phyloP scores from a whole-genome alignment of 2,329 filamentous ascomycete species.

The Penicillium expansum region DNA sequence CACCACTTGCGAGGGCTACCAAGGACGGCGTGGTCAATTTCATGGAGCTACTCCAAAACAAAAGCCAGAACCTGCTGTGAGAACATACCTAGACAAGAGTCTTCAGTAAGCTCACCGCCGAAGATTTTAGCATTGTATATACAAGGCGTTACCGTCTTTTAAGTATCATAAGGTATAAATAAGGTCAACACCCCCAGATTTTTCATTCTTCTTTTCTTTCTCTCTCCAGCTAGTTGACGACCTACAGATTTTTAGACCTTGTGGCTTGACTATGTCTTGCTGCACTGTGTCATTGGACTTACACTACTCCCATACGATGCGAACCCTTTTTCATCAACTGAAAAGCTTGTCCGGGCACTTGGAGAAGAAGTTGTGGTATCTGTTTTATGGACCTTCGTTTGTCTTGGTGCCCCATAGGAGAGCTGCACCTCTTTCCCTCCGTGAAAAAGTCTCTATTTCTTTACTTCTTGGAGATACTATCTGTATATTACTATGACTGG shows the following conservation, averaged over 20 bases:
- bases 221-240: background rate
- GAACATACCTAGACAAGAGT: background rate
- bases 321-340: background rate
- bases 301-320: background rate
- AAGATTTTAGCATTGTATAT: background rate
- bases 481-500: too few species aligned
- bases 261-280: background rate
- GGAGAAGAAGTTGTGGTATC: background rate
- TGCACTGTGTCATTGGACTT: background rate
- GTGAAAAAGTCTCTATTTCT: background rate
- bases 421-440: background rate
- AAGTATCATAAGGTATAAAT: too few species aligned
- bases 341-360: background rate
- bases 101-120: background rate
- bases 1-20: too few species aligned
- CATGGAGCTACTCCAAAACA: background rate
- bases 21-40: background rate
- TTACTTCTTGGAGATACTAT: too few species aligned
- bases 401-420: background rate
- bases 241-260: background rate
- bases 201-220: background rate
- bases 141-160: background rate
- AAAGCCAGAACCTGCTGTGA: background rate
- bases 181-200: background rate
- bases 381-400: background rate